phyloP scores from a whole-genome alignment of 2,329 filamentous ascomycete species.

The Aureobasidium zeae region DNA sequence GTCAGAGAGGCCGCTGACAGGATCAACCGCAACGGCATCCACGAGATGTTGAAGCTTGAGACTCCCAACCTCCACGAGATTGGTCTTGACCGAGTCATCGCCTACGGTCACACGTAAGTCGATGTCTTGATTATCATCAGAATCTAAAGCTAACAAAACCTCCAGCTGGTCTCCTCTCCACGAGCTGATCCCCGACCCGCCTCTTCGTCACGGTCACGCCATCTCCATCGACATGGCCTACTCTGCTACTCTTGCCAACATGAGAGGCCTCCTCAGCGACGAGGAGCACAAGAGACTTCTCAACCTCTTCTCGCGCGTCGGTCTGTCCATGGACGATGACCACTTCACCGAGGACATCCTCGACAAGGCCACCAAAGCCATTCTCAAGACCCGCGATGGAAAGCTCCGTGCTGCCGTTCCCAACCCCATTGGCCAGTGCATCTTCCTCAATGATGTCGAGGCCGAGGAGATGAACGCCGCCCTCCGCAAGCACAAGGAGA shows the following conservation, averaged over 20 bases:
- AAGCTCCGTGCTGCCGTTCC: slow-evolving; percentile 60
- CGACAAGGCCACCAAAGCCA: slow-evolving; percentile 56
- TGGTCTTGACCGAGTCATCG: slow-evolving; percentile 61
- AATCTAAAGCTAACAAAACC: slow-evolving; percentile 14
- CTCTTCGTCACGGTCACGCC: slow-evolving; percentile 62
- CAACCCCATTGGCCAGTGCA: slow-evolving; percentile 55
- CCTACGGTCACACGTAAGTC: slow-evolving; percentile 59
- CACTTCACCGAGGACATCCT: slow-evolving; percentile 58
- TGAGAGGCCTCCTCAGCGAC: slow-evolving; percentile 51
- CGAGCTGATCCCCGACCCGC: slow-evolving; percentile 58
- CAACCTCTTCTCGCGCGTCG: slow-evolving; percentile 59
- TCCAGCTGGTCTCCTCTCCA: slow-evolving; percentile 60
- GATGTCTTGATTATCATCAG: background rate
- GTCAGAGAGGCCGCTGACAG: slow-evolving; percentile 53
- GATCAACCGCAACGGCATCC: slow-evolving; percentile 60
- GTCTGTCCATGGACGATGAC: slow-evolving; percentile 61
- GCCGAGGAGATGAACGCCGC: slow-evolving; percentile 53
- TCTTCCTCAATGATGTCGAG: slow-evolving; percentile 59
- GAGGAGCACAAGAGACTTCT: slow-evolving; percentile 54
- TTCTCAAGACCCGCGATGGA: slow-evolving; percentile 62
- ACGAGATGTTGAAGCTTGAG: slow-evolving; percentile 65
- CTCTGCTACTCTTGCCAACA: slow-evolving; percentile 57
- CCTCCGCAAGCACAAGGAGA: slow-evolving; percentile 53
- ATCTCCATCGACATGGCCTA: slow-evolving; percentile 71
- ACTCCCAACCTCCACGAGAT: slow-evolving; percentile 66